These are phyloP conservation scores for Scytalidium sp. DNA, from an alignment of 2,329 filamentous ascomycete species.

Conservation along the genomic window DNA sequence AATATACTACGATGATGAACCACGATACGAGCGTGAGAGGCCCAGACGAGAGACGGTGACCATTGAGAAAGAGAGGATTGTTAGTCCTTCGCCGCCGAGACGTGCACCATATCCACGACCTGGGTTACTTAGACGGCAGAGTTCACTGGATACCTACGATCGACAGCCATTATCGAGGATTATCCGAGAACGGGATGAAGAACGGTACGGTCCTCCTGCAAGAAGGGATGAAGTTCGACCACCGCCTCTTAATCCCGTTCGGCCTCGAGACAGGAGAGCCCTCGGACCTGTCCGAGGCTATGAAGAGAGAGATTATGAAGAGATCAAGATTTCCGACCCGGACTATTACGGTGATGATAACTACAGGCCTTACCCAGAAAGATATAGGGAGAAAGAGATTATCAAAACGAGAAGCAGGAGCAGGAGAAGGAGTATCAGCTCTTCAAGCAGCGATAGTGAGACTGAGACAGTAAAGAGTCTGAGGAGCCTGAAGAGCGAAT, in stretches of 20 bases:
- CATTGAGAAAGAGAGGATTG: slow-evolving; percentile 25
- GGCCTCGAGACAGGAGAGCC: slow-evolving; percentile 56
- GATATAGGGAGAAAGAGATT: slow-evolving; percentile 60
- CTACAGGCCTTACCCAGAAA: slow-evolving; percentile 59
- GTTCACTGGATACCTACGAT: slow-evolving; percentile 88
- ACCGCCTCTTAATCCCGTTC: slow-evolving; percentile 57
- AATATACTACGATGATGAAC: slow-evolving; percentile 39
- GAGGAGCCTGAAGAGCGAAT: slow-evolving; percentile 57
- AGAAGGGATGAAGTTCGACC: slow-evolving; percentile 41
- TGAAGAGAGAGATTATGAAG: slow-evolving; percentile 57
- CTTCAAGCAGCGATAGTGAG: slow-evolving; percentile 38
- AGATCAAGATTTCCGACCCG: slow-evolving; percentile 65
- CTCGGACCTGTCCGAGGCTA: slow-evolving; percentile 58
- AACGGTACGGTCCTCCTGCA: slow-evolving; percentile 58
- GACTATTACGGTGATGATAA: slow-evolving; percentile 71
- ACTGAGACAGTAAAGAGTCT: slow-evolving; percentile 43
- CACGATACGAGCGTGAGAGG: slow-evolving; percentile 50
- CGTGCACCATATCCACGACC: slow-evolving; percentile 52
- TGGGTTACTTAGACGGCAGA: slow-evolving; percentile 73
- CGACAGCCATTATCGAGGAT: slow-evolving; percentile 60
- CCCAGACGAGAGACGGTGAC: slow-evolving; percentile 28
- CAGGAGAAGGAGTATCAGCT: slow-evolving; percentile 36
- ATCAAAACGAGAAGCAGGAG: slow-evolving; percentile 45
- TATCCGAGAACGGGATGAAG: slow-evolving; percentile 36
- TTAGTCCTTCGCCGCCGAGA: slow-evolving; percentile 20